These are phyloP conservation scores for Clarkia xantiana DNA, from an alignment of 345 rosid genomes.

Conservation along the genomic window DNA sequence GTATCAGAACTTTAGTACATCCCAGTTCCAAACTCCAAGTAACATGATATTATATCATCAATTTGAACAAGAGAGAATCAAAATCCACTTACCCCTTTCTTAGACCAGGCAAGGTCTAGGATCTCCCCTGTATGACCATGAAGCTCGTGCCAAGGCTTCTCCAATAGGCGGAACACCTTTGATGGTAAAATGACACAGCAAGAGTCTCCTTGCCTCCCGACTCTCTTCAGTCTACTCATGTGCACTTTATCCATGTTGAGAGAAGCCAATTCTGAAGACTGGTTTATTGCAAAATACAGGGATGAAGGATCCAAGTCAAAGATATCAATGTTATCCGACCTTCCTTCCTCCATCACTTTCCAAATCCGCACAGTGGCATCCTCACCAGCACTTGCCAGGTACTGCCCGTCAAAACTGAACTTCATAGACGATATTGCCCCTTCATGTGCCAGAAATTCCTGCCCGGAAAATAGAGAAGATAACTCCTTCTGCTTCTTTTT, in stretches of 20 bases:
- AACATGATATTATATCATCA: neutral
- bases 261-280: constrained; percentile 33
- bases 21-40: neutral
- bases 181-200: constrained; percentile 55
- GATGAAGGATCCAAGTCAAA: constrained; percentile 31
- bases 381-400: constrained; percentile 67
- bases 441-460: constrained; percentile 57
- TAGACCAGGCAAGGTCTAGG: constrained; percentile 53
- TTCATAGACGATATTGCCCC: constrained; percentile 66
- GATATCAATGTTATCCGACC: constrained; percentile 26
- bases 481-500: constrained; percentile 52
- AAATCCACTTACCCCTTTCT: constrained; percentile 41
- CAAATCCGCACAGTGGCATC: constrained; percentile 61
- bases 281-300: constrained; percentile 38
- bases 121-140: constrained; percentile 27
- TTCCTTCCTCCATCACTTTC: constrained; percentile 49
- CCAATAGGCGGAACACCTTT: constrained; percentile 39
- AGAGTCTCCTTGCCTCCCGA: constrained; percentile 33
- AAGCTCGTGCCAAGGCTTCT: constrained; percentile 60
- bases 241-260: constrained; percentile 26
- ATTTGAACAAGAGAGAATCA: neutral
- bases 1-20: neutral
- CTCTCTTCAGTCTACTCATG: constrained; percentile 23
- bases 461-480: constrained; percentile 50
- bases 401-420: constrained; percentile 56